phyloP scores from a whole-genome alignment of 1,139 yeast species.

The Lodderomyces margitis region DNA sequence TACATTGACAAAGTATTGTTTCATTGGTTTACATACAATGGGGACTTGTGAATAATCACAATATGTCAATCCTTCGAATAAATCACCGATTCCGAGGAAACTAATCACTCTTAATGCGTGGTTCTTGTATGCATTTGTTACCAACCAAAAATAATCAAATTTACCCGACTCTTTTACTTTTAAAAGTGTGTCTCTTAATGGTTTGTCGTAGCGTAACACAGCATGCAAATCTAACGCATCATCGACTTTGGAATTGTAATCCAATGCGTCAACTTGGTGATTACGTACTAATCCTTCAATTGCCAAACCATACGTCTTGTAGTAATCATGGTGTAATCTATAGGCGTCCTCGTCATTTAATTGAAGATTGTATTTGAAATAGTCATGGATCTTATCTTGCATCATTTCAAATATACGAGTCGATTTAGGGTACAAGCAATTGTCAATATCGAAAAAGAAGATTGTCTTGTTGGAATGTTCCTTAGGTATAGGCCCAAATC shows the following conservation, averaged over 20 bases:
- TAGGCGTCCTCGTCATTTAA: constrained; percentile 77
- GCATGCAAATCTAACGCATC: constrained; percentile 85
- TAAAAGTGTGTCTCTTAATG: constrained; percentile 51
- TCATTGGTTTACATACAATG: constrained; percentile 85
- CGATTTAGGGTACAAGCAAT: constrained; percentile 76
- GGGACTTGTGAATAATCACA: constrained; percentile 77
- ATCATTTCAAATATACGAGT: constrained; percentile 79
- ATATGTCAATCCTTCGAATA: constrained; percentile 89
- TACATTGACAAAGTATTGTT: constrained; percentile 49
- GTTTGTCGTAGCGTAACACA: constrained; percentile 60
- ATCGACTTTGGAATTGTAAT: constrained; percentile 84
- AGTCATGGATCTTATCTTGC: constrained; percentile 82
- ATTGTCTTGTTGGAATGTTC: constrained; percentile 36
- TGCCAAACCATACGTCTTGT: constrained; percentile 86
- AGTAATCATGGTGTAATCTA: constrained; percentile 68
- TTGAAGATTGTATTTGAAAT: constrained; percentile 63
- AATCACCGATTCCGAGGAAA: constrained; percentile 80
- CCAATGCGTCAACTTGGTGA: constrained; percentile 83
- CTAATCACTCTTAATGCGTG: constrained; percentile 80
- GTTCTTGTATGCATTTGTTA: constrained; percentile 90
- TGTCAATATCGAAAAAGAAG: constrained; percentile 90
- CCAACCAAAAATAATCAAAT: constrained; percentile 64
- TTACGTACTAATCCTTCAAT: constrained; percentile 80
- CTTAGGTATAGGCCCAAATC: constrained; percentile 46
- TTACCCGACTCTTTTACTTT: constrained; percentile 37